Conservation (phyloP, 139 green algal species). For the Auxenochlorella pyrenoidosa region DNA sequence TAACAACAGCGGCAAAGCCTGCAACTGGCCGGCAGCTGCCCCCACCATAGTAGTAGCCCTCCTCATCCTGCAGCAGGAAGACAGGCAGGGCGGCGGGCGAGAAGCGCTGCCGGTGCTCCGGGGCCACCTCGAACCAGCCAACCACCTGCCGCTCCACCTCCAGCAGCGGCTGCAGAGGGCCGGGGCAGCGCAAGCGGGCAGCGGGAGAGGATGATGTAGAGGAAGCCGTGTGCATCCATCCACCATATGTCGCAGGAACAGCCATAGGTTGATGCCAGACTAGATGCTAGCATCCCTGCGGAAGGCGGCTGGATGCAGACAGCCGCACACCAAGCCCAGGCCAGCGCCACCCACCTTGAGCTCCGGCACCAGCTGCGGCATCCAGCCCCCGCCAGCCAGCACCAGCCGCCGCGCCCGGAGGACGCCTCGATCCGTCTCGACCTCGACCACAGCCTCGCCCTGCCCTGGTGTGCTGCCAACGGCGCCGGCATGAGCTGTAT, state of each 20-base stretch:
- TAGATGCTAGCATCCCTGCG: too few relatives aligned
- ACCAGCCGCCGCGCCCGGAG: constrained; percentile 54
- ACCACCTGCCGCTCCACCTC: constrained; percentile 63
- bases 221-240: too few relatives aligned
- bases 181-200: neutral
- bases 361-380: constrained; percentile 71
- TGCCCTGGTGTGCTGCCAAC: neutral
- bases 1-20: neutral
- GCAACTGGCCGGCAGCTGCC: neutral
- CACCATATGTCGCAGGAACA: too few relatives aligned
- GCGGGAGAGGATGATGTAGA: neutral
- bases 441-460: neutral
- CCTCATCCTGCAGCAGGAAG: constrained; percentile 66
- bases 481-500: too few relatives aligned
- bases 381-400: constrained; percentile 73
- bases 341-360: constrained; percentile 41
- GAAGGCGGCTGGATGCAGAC: too few relatives aligned
- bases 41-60: constrained; percentile 35
- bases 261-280: too few relatives aligned
- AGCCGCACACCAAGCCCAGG: too few relatives aligned
- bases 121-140: constrained; percentile 64
- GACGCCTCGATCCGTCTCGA: neutral
- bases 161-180: constrained; percentile 14
- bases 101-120: constrained; percentile 37
- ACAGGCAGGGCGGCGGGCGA: constrained; percentile 51